These are phyloP conservation scores for Gymnopus androsaceus DNA, from an alignment of 1,284 basidiomycete genomes.

Conservation along the genomic window DNA sequence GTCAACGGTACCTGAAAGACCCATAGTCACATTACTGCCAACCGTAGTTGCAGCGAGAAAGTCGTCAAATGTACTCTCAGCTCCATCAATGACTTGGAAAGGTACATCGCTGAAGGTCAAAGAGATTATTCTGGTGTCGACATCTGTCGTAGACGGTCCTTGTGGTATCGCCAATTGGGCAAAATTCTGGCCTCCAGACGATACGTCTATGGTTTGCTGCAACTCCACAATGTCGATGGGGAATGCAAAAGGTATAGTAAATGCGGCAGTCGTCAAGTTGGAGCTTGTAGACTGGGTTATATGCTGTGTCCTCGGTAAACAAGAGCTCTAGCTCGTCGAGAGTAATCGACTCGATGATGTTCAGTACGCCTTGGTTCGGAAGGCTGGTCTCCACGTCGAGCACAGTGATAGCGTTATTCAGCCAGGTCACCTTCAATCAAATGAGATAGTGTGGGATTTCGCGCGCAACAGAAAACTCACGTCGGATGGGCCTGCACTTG, in stretches of 20 bases:
- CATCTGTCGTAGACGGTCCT: slow-evolving; percentile 62
- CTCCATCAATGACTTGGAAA: slow-evolving; percentile 55
- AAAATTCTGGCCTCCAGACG: slow-evolving; percentile 55
- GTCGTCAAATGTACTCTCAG: slow-evolving; percentile 58
- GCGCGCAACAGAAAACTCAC: slow-evolving; percentile 35
- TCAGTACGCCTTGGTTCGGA: slow-evolving; percentile 64
- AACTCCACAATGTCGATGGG: slow-evolving; percentile 68
- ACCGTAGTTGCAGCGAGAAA: slow-evolving; percentile 72
- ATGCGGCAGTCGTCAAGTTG: slow-evolving; percentile 59
- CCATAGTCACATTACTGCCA: slow-evolving; percentile 50
- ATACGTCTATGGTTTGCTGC: slow-evolving; percentile 63
- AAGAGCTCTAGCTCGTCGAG: slow-evolving; percentile 66
- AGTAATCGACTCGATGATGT: slow-evolving; percentile 67
- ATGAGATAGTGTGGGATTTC: background rate
- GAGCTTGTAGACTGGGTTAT: slow-evolving; percentile 60
- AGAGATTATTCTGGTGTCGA: slow-evolving; percentile 62
- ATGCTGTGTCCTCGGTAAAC: slow-evolving; percentile 61
- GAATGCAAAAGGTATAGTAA: slow-evolving; percentile 73
- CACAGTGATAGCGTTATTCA: slow-evolving; percentile 74
- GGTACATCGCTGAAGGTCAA: slow-evolving; percentile 65
- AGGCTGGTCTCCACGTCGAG: slow-evolving; percentile 64
- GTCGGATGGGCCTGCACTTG: slow-evolving; percentile 62
- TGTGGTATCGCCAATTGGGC: slow-evolving; percentile 67
- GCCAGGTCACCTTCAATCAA: slow-evolving; percentile 62
- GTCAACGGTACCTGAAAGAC: slow-evolving; percentile 61